Evolutionary conservation across 495 filamentous ascomycete genomes (phyloP).

Genomic region (Pyrenopolyporus hunteri): DNA sequence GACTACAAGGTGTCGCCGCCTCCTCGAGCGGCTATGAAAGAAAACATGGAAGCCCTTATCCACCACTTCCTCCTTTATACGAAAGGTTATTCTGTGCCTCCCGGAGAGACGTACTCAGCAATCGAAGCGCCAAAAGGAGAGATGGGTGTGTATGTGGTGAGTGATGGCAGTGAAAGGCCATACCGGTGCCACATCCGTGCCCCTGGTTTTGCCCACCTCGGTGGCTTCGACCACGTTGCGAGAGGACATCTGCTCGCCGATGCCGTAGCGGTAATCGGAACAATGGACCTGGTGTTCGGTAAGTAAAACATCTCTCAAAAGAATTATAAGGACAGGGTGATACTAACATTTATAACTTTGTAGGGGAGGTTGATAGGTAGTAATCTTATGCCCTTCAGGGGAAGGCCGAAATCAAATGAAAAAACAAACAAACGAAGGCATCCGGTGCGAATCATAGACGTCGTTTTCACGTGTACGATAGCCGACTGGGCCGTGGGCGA

Average conservation of each 20-base stretch:
- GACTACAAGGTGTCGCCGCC: slow-evolving; percentile 99
- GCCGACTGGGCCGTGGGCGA: slow-evolving; percentile 19
- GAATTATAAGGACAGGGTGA: neutral
- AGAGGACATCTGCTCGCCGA: slow-evolving; percentile 94
- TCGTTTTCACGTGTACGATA: slow-evolving; percentile 37
- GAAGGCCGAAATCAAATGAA: slow-evolving; percentile 15
- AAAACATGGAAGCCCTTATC: slow-evolving; percentile 99
- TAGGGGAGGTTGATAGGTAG: slow-evolving; percentile 59
- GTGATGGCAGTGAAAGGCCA: slow-evolving; percentile 92
- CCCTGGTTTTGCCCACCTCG: slow-evolving; percentile 94
- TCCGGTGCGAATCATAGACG: slow-evolving; percentile 21
- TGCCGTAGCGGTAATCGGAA: slow-evolving; percentile 95
- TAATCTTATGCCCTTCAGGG: slow-evolving; percentile 6
- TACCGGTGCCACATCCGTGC: slow-evolving; percentile 98
- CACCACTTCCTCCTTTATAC: slow-evolving; percentile 99
- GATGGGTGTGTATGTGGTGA: slow-evolving; percentile 98
- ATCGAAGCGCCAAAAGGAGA: slow-evolving; percentile 99
- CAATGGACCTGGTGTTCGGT: slow-evolving; percentile 82
- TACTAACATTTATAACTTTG: slow-evolving; percentile 22
- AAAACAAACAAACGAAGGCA: slow-evolving; percentile 12
- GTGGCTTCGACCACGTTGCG: slow-evolving; percentile 89
- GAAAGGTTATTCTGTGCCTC: slow-evolving; percentile 97
- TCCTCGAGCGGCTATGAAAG: slow-evolving; percentile 98
- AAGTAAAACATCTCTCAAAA: slow-evolving; percentile 34
- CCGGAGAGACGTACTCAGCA: slow-evolving; percentile 95